Base-by-base conservation (phyloP, 768 basidiomycete genomes). In the Termitomyces heimii region DNA sequence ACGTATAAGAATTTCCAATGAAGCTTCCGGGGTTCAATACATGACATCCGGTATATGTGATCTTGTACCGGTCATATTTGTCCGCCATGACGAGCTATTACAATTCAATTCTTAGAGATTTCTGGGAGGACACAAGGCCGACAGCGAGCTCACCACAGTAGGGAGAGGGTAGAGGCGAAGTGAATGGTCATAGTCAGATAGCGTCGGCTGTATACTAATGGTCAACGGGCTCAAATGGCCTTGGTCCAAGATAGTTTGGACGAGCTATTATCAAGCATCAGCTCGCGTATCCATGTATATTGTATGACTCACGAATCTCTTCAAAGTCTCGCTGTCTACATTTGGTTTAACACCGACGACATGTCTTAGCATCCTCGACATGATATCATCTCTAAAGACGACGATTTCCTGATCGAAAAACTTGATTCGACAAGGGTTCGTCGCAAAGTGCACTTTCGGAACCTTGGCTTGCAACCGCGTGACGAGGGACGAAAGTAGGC, bases 11-110 rank as follows among this genome's bases (percentile, higher is more conserved):
- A 49, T 83, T 88, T 5, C 91, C 85, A 14, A 94, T 77, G 67
- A 98, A 98, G 50, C 88, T 86, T 20, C 97, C 95, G 0, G 97
- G 97, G 69, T 99, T 99, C 79, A 98, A 94, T 28, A 98, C 97
- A 71, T 98, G 97, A 65, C 97, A 98, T 12, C 94, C 94, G 57
- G 95, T 94, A 69, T 99, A 99, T 1, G 95, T 98, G 61, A 97
- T 78, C 65, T 97, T 93, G 70, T 93, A 99, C 47, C 89, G 84
- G 68, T 97, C 95, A 67, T 98, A 97, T 71, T 89, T 94, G 73
- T 99, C 97, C 1, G 97, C 97, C 13, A 99, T 82, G 32, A 98
- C 79, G 20, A 98, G 78, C 94, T 97, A 60, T 18, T 22, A 8
- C 22, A 12, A 45, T 39, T 22, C 24, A 6, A 26, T 5, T 52